Base-by-base conservation (phyloP, 2,329 filamentous ascomycete species). In the Camillea tinctor region DNA sequence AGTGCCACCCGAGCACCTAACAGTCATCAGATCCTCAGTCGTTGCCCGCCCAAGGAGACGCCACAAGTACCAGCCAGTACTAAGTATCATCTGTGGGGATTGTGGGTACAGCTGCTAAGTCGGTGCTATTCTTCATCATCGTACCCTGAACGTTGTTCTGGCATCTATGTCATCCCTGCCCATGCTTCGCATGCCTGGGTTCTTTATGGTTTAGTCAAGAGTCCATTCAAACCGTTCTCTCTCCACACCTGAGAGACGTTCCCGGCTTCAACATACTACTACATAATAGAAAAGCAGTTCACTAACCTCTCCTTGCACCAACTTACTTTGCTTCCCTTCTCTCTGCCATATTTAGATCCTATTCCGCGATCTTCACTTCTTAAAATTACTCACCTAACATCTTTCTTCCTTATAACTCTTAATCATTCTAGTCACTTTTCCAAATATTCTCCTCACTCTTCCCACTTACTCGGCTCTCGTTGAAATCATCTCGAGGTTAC, bases 141-240 rank as follows among this genome's bases (percentile, higher is more conserved):
- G 55, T 68, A 64, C 69, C 69, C 66, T 72, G 66, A 69, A 70
- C 68, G 67, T 64, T 66, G 66, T 65, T 60, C 66, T 67, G 65
- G 65, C 64, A 66, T 67, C 66, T 69, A 71, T 73, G 68, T 67
- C 68, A 75, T 72, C 71, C 73, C 69, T 70, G 72, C 70, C 65
- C 69, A 71, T 73, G 71, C 70, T 65, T 76, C 73, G 72, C 75
- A 72, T 75, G 68, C 69, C 68, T 67, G 70, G 68, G 66, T 74
- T 72, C 67, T 68, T 75, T 77, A 67, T 65, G 73, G 74, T 69
- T 72, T 77, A 77, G 76, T 70, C 63, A 65, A 64, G 50, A 64
- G 63, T 66, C 69, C 71, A 70, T 74, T 69, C 69, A 71, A 72
- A 72, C 71, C 69, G 66, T 30, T 30, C 26, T 68, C 69, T 70